phyloP scores from a whole-genome alignment of 441 rosid genomes.

The Eutrema salsugineum region DNA sequence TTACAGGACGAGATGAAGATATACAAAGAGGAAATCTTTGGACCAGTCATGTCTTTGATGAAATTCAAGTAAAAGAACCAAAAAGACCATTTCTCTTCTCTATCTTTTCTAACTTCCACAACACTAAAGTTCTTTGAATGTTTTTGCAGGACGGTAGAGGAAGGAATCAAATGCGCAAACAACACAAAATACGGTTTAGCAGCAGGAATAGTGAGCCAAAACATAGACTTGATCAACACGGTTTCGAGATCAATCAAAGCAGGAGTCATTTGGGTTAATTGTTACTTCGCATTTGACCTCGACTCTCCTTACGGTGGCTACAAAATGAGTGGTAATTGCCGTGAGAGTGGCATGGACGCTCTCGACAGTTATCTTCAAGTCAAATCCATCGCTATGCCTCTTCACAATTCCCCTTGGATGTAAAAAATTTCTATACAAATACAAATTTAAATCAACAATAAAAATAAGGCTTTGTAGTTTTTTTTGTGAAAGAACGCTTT shows the following conservation, averaged over 20 bases:
- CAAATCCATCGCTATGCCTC: constrained; percentile 72
- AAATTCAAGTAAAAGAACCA: constrained; percentile 57
- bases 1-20: constrained; percentile 71
- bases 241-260: constrained; percentile 83
- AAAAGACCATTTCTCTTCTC: neutral
- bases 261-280: constrained; percentile 72
- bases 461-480: neutral
- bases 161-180: constrained; percentile 73
- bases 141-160: constrained; percentile 64
- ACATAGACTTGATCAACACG: constrained; percentile 67
- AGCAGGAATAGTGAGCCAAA: constrained; percentile 72
- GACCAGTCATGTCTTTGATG: constrained; percentile 77
- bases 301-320: constrained; percentile 77
- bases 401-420: constrained; percentile 77
- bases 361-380: constrained; percentile 58
- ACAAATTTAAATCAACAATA: neutral
- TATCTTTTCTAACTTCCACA: neutral
- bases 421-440: constrained; percentile 5
- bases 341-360: constrained; percentile 61
- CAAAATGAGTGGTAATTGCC: constrained; percentile 76
- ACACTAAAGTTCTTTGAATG: neutral
- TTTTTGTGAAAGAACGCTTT: neutral
- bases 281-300: constrained; percentile 55
- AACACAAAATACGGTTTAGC: constrained; percentile 72
- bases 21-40: constrained; percentile 74